phyloP scores from a whole-genome alignment of 331 rosid species.

The Quercus phellos region DNA sequence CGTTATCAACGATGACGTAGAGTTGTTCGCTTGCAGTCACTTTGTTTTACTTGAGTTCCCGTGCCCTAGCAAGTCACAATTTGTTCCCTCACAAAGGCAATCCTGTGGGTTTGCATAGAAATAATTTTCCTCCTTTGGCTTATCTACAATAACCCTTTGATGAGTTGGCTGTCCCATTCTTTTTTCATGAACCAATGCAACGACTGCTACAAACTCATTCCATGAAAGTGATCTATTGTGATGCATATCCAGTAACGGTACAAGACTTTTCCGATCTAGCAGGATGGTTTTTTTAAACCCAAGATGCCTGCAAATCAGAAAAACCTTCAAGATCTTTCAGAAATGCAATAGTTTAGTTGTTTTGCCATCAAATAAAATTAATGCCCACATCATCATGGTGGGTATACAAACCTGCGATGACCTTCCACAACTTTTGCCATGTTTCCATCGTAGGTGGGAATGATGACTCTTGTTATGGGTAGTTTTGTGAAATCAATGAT shows the following conservation, averaged over 20 bases:
- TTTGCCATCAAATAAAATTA: not conserved
- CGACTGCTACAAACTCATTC: conserved; percentile 54
- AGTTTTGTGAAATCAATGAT: too few species aligned
- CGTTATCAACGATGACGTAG: conserved; percentile 10
- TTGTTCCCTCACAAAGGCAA: conserved; percentile 66
- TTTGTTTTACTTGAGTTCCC: conserved; percentile 31
- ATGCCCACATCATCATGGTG: not conserved
- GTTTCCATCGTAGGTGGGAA: conserved; percentile 94
- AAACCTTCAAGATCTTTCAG: not conserved
- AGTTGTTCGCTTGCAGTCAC: conserved; percentile 23
- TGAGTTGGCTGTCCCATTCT: conserved; percentile 72
- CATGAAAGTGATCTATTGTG: conserved; percentile 61
- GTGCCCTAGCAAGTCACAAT: conserved; percentile 49
- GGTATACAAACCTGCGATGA: conserved; percentile 69
- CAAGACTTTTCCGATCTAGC: conserved; percentile 71
- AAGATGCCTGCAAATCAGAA: conserved; percentile 58
- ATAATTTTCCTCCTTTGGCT: conserved; percentile 95
- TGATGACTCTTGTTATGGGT: not conserved
- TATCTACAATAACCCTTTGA: conserved; percentile 52
- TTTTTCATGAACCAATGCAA: conserved; percentile 48
- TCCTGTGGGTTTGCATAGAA: conserved; percentile 94
- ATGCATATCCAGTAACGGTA: conserved; percentile 69
- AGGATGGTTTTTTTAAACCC: conserved; percentile 68
- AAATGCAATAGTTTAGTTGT: not conserved
- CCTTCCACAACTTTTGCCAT: conserved; percentile 98